Percentiles rank a stretch among this genome's conserved stretches.
These are phyloP conservation scores for Gossypium armourianum DNA, from an alignment of 441 rosid species.

Conservation along the genomic window DNA sequence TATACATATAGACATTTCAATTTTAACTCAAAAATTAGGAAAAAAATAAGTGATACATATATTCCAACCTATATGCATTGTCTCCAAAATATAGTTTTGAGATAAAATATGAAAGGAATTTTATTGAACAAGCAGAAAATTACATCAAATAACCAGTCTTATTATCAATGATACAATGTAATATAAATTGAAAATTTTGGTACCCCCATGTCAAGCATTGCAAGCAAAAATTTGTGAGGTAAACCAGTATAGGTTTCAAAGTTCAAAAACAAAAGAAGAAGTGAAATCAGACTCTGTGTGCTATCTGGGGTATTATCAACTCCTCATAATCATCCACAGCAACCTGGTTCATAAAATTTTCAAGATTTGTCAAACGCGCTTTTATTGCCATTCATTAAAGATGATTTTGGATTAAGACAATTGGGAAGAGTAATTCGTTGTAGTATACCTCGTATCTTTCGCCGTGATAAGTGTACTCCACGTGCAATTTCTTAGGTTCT, in stretches of 20 bases:
- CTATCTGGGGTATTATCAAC: slow-evolving; percentile 56
- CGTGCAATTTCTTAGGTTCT: slow-evolving; percentile 56
- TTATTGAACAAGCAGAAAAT: background rate
- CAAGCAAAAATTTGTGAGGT: background rate
- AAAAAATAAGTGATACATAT: no score
- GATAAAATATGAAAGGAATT: background rate
- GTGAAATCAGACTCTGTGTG: slow-evolving; percentile 31
- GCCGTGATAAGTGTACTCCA: slow-evolving; percentile 56
- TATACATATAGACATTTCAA: no score
- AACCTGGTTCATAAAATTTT: slow-evolving; percentile 30
- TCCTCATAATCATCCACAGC: slow-evolving; percentile 64
- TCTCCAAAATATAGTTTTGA: no score
- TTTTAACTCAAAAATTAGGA: no score
- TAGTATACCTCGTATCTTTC: slow-evolving; percentile 36
- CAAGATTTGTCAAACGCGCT: background rate
- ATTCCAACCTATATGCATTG: no score
- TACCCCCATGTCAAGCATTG: slow-evolving; percentile 15
- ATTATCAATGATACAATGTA: background rate
- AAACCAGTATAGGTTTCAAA: no score
- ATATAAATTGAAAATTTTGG: background rate
- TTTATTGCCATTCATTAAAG: background rate
- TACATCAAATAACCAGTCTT: background rate
- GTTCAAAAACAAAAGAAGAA: no score
- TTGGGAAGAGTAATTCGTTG: background rate
- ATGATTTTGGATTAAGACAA: background rate